Percentiles rank a stretch among this genome's conserved stretches.
Conservation (phyloP, 2,329 filamentous ascomycete species). For the Fusarium camptoceras region DNA sequence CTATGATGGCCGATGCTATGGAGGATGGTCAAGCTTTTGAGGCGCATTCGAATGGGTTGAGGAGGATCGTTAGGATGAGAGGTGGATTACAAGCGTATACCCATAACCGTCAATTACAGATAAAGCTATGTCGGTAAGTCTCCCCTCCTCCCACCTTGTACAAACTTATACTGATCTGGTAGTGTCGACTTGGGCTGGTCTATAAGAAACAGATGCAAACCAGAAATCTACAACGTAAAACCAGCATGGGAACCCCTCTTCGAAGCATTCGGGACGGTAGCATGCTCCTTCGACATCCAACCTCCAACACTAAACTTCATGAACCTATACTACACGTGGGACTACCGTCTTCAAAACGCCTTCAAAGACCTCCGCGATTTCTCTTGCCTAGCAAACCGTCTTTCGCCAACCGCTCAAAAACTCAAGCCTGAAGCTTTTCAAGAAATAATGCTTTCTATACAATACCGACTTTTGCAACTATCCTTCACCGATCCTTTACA, state of each 20-base stretch:
- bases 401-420: conserved; percentile 37
- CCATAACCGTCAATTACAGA: conserved; percentile 43
- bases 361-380: conserved; percentile 50
- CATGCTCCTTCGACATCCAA: background rate
- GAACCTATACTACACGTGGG: conserved; percentile 25
- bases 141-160: accelerated
- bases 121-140: conserved; percentile 48
- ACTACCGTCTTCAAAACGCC: conserved; percentile 43
- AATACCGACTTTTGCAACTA: conserved; percentile 48
- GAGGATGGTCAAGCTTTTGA: conserved; percentile 35
- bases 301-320: conserved; percentile 10
- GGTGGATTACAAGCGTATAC: conserved; percentile 44
- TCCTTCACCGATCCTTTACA: conserved; percentile 33
- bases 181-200: conserved; percentile 48
- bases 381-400: conserved; percentile 41
- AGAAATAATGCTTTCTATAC: conserved; percentile 48
- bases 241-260: conserved; percentile 38
- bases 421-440: conserved; percentile 46
- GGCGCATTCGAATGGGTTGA: conserved; percentile 40
- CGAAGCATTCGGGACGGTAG: conserved; percentile 4
- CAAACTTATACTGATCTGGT: background rate
- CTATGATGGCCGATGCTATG: conserved; percentile 41
- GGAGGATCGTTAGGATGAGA: conserved; percentile 43
- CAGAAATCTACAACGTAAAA: conserved; percentile 34
- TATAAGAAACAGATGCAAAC: conserved; percentile 43